phyloP scores from a whole-genome alignment of 805 yeast genomes.

The Tetrapisispora pingtungensis region DNA sequence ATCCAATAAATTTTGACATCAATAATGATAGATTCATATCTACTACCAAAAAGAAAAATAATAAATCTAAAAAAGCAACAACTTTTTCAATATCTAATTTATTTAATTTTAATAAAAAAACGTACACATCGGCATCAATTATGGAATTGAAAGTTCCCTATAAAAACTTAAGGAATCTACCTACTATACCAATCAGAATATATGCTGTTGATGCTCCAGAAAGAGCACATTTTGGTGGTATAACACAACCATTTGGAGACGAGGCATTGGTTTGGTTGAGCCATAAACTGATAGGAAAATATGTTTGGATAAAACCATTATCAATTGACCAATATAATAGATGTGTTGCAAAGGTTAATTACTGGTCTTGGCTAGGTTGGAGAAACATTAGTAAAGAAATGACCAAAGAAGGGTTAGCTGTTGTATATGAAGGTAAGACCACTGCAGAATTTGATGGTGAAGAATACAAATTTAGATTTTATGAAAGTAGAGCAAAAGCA shows the following conservation, averaged over 20 bases:
- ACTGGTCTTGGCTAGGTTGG: conserved; percentile 44
- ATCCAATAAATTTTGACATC: conserved; percentile 14
- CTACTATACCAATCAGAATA: conserved; percentile 68
- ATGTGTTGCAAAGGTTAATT: conserved; percentile 66
- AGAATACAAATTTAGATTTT: conserved; percentile 46
- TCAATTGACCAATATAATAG: conserved; percentile 82
- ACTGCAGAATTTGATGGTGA: conserved; percentile 82
- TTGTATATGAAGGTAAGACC: conserved; percentile 73
- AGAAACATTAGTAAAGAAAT: conserved; percentile 81
- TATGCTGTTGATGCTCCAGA: conserved; percentile 98
- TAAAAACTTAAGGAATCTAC: conserved; percentile 24
- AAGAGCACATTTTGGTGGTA: conserved; percentile 85
- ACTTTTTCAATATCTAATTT: not conserved
- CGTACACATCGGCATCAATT: conserved; percentile 15
- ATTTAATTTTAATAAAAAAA: not conserved
- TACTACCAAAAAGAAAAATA: not conserved
- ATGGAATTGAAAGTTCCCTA: conserved; percentile 18
- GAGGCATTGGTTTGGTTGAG: conserved; percentile 79
- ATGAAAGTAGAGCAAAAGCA: conserved; percentile 52
- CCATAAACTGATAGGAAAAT: conserved; percentile 50
- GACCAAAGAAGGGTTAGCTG: conserved; percentile 73
- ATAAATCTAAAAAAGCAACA: not conserved
- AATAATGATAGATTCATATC: not conserved
- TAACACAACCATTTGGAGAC: conserved; percentile 78
- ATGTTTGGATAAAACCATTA: conserved; percentile 67